Percentiles rank a stretch among this genome's conserved stretches.
Evolutionary conservation across 148 eudicot species (phyloP).

Genomic region (Rhododendron ovatum): DNA sequence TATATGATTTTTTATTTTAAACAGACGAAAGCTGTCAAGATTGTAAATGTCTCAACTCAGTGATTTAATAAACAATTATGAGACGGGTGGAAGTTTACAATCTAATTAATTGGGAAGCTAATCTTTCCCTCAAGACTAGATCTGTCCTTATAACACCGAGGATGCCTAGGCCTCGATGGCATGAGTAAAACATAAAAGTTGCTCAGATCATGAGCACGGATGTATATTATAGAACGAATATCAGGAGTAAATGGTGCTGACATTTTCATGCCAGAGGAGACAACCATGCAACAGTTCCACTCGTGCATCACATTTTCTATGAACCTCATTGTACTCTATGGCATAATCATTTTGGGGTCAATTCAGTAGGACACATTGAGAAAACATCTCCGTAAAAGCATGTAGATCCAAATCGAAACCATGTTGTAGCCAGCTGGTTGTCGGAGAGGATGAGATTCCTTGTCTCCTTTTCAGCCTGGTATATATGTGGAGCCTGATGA

Average conservation of each 20-base stretch:
- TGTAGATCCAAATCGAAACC: conserved; percentile 7
- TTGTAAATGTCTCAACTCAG: neutral
- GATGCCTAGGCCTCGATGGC: neutral
- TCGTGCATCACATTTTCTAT: conserved; percentile 9
- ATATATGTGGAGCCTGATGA: neutral
- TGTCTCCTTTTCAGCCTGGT: neutral
- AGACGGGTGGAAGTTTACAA: neutral
- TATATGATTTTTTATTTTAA: neutral
- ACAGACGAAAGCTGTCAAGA: neutral
- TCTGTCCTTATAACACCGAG: neutral
- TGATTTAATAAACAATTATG: neutral
- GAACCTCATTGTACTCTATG: neutral
- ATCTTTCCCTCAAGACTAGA: neutral
- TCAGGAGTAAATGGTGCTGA: neutral
- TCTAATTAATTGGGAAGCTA: neutral
- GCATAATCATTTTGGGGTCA: neutral
- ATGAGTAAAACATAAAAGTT: neutral
- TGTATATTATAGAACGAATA: neutral
- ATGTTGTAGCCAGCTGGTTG: neutral
- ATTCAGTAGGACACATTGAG: neutral
- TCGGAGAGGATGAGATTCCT: neutral
- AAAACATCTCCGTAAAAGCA: neutral
- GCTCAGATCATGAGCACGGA: neutral
- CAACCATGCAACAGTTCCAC: conserved; percentile 18
- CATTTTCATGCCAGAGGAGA: neutral